Evolutionary conservation across 164 flowering plant genomes (phyloP).

Genomic region (Cinnamomum chago): DNA sequence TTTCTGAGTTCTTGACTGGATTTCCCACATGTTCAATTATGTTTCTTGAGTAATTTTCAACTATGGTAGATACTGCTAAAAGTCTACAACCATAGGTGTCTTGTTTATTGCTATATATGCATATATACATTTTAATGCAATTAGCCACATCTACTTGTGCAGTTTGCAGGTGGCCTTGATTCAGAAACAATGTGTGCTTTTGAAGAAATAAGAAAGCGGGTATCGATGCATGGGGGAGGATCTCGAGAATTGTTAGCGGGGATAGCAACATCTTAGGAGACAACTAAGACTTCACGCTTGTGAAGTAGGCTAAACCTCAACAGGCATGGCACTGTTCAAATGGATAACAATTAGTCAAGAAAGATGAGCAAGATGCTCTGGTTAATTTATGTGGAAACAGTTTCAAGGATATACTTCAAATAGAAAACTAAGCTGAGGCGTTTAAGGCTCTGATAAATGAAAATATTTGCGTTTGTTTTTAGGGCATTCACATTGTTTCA

Average conservation of each 20-base stretch:
- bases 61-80: background rate
- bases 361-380: background rate
- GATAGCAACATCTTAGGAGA: conserved; percentile 23
- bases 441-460: background rate
- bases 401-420: background rate
- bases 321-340: background rate
- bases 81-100: background rate
- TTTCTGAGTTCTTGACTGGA: background rate
- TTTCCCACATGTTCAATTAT: background rate
- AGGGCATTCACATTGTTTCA: background rate
- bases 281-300: background rate
- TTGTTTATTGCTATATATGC: background rate
- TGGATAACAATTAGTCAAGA: background rate
- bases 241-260: conserved; percentile 41
- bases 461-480: background rate
- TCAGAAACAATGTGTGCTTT: conserved; percentile 62
- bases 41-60: background rate
- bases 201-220: conserved; percentile 56
- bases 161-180: conserved; percentile 79
- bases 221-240: conserved; percentile 35
- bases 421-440: background rate
- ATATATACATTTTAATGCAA: background rate
- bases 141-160: conserved; percentile 9
- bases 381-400: conserved; percentile 3
- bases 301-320: background rate